Conservation (phyloP, 164 flowering plant species). For the Sedum album region DNA sequence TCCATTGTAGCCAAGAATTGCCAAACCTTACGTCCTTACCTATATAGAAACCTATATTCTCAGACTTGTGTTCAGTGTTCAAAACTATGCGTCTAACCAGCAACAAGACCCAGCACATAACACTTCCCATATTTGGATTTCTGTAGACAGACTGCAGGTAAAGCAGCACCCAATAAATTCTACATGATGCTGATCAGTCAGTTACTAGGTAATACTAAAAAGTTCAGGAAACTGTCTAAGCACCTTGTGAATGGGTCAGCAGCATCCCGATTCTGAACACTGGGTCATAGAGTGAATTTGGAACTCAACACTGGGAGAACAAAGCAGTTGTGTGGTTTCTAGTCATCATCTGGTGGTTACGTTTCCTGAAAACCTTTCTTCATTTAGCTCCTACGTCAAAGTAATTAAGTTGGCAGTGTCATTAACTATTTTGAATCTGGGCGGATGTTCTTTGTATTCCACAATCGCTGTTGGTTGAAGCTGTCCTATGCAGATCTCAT, state of each 20-base stretch:
- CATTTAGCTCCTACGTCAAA: not conserved
- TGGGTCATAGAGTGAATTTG: not conserved
- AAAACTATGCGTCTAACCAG: too few relatives aligned
- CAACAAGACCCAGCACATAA: too few relatives aligned
- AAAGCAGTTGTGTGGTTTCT: not conserved
- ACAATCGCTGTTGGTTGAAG: slow-evolving; percentile 80
- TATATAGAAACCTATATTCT: too few relatives aligned
- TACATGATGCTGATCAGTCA: not conserved
- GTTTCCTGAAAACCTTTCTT: not conserved
- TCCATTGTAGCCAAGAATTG: too few relatives aligned
- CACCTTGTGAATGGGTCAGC: not conserved
- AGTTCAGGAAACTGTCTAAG: not conserved
- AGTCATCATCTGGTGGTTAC: not conserved
- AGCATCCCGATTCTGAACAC: not conserved
- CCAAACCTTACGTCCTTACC: too few relatives aligned
- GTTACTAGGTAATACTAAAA: not conserved
- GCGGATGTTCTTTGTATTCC: slow-evolving; percentile 40
- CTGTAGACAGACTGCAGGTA: too few relatives aligned
- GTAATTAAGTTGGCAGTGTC: slow-evolving; percentile 20
- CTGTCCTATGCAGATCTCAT: slow-evolving; percentile 66
- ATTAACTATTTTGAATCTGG: slow-evolving; percentile 25
- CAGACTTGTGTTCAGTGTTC: too few relatives aligned
- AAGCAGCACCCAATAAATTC: not conserved
- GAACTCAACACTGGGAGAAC: not conserved
- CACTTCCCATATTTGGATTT: too few relatives aligned